These are phyloP conservation scores for Penicillium frequentans DNA, from an alignment of 2,329 filamentous ascomycete species.

Conservation along the genomic window DNA sequence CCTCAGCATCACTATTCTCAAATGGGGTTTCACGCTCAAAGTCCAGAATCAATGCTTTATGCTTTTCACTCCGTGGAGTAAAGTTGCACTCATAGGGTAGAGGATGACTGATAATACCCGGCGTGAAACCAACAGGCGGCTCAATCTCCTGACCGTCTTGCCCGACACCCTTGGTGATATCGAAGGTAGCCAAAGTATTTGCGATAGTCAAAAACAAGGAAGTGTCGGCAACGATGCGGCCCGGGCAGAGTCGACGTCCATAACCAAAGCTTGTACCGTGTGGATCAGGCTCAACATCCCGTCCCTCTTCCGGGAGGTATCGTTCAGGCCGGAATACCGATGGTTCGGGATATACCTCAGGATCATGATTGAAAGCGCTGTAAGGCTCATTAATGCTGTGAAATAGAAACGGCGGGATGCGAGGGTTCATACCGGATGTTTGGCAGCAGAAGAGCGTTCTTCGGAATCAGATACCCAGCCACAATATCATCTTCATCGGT, in stretches of 20 bases:
- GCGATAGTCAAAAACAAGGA: conserved; percentile 44
- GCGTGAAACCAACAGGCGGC: conserved; percentile 34
- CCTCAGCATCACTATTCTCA: background rate
- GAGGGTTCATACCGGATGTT: conserved; percentile 36
- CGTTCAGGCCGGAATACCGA: conserved; percentile 46
- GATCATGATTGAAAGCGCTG: conserved; percentile 41
- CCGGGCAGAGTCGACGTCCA: conserved; percentile 45
- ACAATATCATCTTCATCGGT: conserved; percentile 27
- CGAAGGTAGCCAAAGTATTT: conserved; percentile 50
- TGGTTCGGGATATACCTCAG: conserved; percentile 35
- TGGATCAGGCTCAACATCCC: conserved; percentile 36
- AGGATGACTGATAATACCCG: conserved; percentile 36
- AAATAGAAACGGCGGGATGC: background rate
- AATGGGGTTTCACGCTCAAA: background rate
- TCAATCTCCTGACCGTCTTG: conserved; percentile 40
- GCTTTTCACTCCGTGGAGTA: background rate
- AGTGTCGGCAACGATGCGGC: conserved; percentile 42
- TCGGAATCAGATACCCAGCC: conserved; percentile 31
- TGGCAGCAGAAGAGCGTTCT: conserved; percentile 26
- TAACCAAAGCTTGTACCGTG: conserved; percentile 36
- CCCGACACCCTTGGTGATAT: conserved; percentile 37
- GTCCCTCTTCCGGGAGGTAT: conserved; percentile 31
- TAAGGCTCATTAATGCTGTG: background rate
- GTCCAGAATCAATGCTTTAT: background rate
- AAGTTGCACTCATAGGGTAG: background rate